Evolutionary conservation across 345 rosid species (phyloP).

Genomic region (Fremontodendron californicum): DNA sequence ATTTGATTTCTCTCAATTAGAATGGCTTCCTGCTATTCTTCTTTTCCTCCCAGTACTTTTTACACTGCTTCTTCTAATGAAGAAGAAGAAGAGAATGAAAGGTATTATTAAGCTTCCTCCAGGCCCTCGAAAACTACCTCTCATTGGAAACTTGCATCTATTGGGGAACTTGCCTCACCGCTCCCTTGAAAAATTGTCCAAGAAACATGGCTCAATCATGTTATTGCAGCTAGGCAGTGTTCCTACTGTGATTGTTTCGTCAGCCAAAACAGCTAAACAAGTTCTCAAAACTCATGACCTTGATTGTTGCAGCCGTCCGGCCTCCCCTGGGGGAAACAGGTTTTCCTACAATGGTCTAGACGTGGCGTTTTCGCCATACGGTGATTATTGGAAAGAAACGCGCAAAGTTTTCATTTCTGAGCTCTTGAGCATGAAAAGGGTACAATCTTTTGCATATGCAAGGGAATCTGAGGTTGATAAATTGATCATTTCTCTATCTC

Average conservation of each 20-base stretch:
- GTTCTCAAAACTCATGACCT: conserved; percentile 4
- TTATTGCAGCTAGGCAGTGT: conserved; percentile 1
- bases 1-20: background rate
- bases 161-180: conserved; percentile 7
- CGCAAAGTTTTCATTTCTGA: background rate
- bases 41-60: background rate
- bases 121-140: background rate
- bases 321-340: background rate
- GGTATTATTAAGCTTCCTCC: conserved; percentile 3
- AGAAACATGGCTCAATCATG: background rate
- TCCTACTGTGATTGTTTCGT: conserved; percentile 2
- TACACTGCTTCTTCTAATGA: background rate
- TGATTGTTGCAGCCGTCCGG: conserved; percentile 3
- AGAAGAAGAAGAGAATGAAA: background rate
- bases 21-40: background rate
- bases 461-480: background rate
- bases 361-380: background rate
- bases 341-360: conserved; percentile 12
- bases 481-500: background rate
- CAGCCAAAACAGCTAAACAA: background rate
- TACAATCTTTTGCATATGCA: background rate
- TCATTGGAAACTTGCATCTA: conserved; percentile 11
- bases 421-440: conserved; percentile 14
- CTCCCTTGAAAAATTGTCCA: background rate
- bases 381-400: conserved; percentile 9